phyloP scores from a whole-genome alignment of 129 eudicot species.

The Kitagawia praeruptora region DNA sequence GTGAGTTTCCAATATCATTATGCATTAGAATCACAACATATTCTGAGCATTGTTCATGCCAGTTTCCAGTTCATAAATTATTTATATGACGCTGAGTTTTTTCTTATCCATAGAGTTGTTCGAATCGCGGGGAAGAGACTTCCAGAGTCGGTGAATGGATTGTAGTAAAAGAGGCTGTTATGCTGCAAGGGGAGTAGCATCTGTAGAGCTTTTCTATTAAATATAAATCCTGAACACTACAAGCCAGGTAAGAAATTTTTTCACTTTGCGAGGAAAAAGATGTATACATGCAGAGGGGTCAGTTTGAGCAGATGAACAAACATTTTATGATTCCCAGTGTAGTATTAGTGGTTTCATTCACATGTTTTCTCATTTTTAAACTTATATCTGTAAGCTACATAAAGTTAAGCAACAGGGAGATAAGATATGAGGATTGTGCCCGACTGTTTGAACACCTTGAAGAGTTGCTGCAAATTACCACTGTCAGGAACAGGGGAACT shows the following conservation, averaged over 20 bases:
- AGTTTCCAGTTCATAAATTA: background rate
- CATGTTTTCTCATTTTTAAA: background rate
- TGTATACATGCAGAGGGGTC: background rate
- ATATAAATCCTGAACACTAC: background rate
- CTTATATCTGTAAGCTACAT: background rate
- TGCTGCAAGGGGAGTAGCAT: conserved; percentile 47
- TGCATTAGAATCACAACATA: background rate
- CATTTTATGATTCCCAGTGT: background rate
- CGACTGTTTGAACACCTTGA: background rate
- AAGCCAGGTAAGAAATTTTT: background rate
- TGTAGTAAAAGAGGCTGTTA: conserved; percentile 59
- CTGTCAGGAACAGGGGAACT: background rate
- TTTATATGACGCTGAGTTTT: background rate
- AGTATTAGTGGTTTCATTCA: background rate
- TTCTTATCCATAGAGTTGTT: conserved; percentile 41
- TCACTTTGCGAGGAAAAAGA: background rate
- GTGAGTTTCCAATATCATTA: conserved; percentile 24
- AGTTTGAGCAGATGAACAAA: background rate
- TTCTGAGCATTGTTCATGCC: background rate
- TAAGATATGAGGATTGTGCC: background rate
- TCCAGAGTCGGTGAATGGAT: conserved; percentile 44
- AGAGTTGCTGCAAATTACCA: background rate
- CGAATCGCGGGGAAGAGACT: conserved; percentile 15
- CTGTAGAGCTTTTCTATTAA: background rate
- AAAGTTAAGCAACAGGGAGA: background rate